Percentiles rank a stretch among this genome's conserved stretches.
Conservation (phyloP, 495 filamentous ascomycete genomes). For the Penicillium cinerascens region DNA sequence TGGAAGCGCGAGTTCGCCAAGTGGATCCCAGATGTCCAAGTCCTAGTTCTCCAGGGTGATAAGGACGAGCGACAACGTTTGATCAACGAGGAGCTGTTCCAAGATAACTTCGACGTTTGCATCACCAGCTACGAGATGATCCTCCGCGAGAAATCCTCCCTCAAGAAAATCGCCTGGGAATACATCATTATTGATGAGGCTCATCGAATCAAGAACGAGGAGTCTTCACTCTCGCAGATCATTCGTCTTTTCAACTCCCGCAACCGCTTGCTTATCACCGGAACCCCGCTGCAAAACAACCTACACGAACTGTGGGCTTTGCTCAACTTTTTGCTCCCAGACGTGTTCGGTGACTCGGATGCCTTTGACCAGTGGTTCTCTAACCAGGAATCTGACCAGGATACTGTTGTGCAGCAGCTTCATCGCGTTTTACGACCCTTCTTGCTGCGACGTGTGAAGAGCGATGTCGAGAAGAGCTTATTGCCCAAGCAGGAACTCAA, state of each 20-base stretch:
- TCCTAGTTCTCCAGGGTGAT: conserved; percentile 89
- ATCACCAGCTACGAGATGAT: conserved; percentile 98
- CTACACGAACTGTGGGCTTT: conserved; percentile 99
- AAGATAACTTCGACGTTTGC: conserved; percentile 90
- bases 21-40: conserved; percentile 95
- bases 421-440: conserved; percentile 93
- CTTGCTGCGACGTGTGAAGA: conserved; percentile 93
- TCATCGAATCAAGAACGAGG: conserved; percentile 99
- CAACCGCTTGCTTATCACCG: conserved; percentile 93
- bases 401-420: conserved; percentile 94
- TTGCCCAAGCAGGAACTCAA: conserved; percentile 98
- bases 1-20: conserved; percentile 92
- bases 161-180: conserved; percentile 99
- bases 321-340: conserved; percentile 92
- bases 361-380: conserved; percentile 99
- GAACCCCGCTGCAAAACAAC: conserved; percentile 97
- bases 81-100: conserved; percentile 84
- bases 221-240: conserved; percentile 94
- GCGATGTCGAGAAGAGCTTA: conserved; percentile 97
- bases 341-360: conserved; percentile 95
- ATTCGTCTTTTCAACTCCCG: conserved; percentile 96
- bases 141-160: conserved; percentile 85
- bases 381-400: conserved; percentile 80
- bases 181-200: conserved; percentile 99
- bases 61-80: conserved; percentile 89